phyloP scores from a whole-genome alignment of 208 protist genomes.

The Leishmania mexicana region DNA sequence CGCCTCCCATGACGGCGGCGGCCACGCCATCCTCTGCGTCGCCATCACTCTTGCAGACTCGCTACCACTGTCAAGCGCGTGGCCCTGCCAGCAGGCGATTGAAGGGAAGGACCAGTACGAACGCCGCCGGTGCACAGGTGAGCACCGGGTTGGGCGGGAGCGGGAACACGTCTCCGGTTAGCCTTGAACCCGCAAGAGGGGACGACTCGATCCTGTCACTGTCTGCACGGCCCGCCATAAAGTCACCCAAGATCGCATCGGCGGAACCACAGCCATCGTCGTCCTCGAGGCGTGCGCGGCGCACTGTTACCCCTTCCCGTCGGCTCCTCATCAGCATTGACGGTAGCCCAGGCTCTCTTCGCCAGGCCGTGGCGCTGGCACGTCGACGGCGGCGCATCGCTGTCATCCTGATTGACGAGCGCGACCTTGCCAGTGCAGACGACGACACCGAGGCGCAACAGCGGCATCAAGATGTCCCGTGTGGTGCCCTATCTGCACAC shows the following conservation, averaged over 20 bases:
- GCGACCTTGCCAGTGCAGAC: slow-evolving; percentile 3
- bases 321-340: slow-evolving; percentile 28
- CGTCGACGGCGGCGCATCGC: slow-evolving; percentile 24
- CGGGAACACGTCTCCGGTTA: slow-evolving; percentile 5
- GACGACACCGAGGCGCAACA: background rate
- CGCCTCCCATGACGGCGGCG: background rate
- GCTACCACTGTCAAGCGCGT: background rate
- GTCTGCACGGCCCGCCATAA: slow-evolving; percentile 7
- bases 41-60: slow-evolving; percentile 3
- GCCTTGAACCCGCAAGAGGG: background rate
- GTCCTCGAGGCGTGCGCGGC: background rate
- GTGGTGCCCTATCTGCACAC: background rate
- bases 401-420: slow-evolving; percentile 30
- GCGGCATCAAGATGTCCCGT: background rate
- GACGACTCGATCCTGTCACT: slow-evolving; percentile 7
- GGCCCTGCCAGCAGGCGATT: background rate
- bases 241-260: background rate
- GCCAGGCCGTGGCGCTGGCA: slow-evolving; percentile 29
- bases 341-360: slow-evolving; percentile 10
- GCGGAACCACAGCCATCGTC: slow-evolving; percentile 10
- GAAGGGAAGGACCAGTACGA: background rate
- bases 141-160: slow-evolving; percentile 2
- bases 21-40: slow-evolving; percentile 1
- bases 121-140: background rate
- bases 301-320: slow-evolving; percentile 8